Base-by-base conservation (phyloP, 306 rosid species). In the Adenanthera pavonina region DNA sequence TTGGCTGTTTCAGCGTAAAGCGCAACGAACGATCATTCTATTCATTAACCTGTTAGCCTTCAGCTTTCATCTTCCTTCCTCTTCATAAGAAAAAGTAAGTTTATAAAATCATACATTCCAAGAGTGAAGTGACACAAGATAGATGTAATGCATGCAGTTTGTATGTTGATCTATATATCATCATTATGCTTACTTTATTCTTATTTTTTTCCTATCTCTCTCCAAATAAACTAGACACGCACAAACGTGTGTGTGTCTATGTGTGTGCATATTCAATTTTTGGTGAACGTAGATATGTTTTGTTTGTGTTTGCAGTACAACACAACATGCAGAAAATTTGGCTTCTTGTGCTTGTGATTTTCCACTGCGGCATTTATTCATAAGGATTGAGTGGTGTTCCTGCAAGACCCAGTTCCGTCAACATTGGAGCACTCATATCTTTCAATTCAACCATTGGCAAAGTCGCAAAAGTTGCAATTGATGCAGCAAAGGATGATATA, bases 381-480 rank as follows among this genome's bases (percentile, higher is more conserved):
- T 72, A 51, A 30, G 87, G 76, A 57, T 35, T 20, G 1, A 43
- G 12, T 60, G 67, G 19, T 35, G 65, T 62, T 67, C 69, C 76
- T 4, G 5, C 78, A 68, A 81, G 69, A 48, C 88, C 90, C 13
- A 40, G 47, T 3, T 49, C 46, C 3, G 85, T 86, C 68, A 90
- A 88, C 76, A 59, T 90, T 51, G 94, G 94, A 3, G 88, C 90
- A 16, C 68, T 90, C 47, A 25, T 90, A 52, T 83, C 86, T 34
- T 86, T 88, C 69, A 77, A 88, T 57, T 88, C 94, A 41, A 80
- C 69, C 8, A 20, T 86, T 75, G 92, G 90, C 0, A 85, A 75
- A 53, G 86, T 90, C 1, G 92, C 94, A 7, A 90, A 86, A 83
- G 81, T 88, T 59, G 90, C 92, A 12, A 80, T 90, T 20, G 62